These are phyloP conservation scores for Ogataea zsoltii DNA, from an alignment of 805 yeast genomes.

Conservation along the genomic window DNA sequence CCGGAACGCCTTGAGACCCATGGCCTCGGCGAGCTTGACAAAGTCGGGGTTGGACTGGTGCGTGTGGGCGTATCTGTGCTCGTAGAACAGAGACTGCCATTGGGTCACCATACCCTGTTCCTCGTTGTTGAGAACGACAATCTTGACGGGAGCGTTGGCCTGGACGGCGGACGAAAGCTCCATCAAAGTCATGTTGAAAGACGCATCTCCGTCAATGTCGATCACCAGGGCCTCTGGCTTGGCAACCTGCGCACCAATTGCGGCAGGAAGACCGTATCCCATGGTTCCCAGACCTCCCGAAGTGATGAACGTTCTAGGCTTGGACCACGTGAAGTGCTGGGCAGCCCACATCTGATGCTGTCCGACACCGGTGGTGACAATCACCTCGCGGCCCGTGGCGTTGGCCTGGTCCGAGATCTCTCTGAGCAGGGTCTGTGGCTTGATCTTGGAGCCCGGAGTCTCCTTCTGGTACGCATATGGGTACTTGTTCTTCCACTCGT, in stretches of 20 bases:
- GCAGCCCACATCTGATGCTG: conserved; percentile 99
- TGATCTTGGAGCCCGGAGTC: conserved; percentile 76
- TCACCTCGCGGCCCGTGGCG: conserved; percentile 66
- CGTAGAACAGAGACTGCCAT: conserved; percentile 98
- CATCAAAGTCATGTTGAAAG: conserved; percentile 96
- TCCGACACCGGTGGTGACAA: conserved; percentile 97
- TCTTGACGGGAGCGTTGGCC: conserved; percentile 87
- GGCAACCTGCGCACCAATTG: conserved; percentile 97
- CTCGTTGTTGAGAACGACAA: conserved; percentile 88
- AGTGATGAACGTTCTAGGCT: conserved; percentile 93
- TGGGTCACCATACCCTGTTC: conserved; percentile 99
- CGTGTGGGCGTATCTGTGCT: conserved; percentile 96
- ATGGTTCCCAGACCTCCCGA: conserved; percentile 99
- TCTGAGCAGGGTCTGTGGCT: conserved; percentile 88
- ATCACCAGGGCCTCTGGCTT: conserved; percentile 93
- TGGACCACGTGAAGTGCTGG: conserved; percentile 92
- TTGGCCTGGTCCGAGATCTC: conserved; percentile 75
- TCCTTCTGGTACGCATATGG: conserved; percentile 84
- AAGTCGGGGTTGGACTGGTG: conserved; percentile 96
- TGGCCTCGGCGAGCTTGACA: conserved; percentile 88
- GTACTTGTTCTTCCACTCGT: conserved; percentile 80
- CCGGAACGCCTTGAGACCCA: conserved; percentile 86
- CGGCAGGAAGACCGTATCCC: conserved; percentile 98
- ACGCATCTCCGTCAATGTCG: conserved; percentile 98
- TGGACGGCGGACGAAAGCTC: conserved; percentile 95